Conservation (phyloP, 176 grass and related monocot species). For the Aechmea fasciata region DNA sequence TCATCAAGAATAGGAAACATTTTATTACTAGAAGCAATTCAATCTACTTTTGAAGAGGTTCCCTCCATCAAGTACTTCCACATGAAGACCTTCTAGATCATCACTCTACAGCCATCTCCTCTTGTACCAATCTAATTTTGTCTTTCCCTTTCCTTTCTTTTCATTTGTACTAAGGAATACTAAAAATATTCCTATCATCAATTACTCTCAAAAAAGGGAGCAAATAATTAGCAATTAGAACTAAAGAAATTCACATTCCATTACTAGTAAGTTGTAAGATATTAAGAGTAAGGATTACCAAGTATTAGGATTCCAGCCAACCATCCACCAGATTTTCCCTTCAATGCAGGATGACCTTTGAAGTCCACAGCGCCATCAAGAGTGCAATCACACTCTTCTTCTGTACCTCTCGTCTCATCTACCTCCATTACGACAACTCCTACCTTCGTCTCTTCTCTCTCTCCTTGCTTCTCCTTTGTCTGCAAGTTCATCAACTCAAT, state of each 20-base stretch:
- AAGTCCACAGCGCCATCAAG: slow-evolving; percentile 66
- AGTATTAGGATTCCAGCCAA: slow-evolving; percentile 62
- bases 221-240: neutral
- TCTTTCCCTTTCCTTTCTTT: neutral
- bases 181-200: neutral
- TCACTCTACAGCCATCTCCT: neutral
- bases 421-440: slow-evolving; percentile 30
- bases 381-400: slow-evolving; percentile 43
- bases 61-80: neutral
- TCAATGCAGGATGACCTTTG: slow-evolving; percentile 51
- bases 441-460: slow-evolving; percentile 30
- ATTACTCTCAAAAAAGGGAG: neutral
- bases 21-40: neutral
- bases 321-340: slow-evolving; percentile 64
- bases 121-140: neutral
- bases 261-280: neutral
- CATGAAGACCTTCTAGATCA: neutral
- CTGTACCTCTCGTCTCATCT: slow-evolving; percentile 13
- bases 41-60: neutral
- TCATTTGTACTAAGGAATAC: neutral
- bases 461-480: neutral
- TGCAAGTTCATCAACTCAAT: neutral
- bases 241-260: neutral
- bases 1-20: neutral
- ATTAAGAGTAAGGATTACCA: slow-evolving; percentile 30